Evolutionary conservation across 1,139 yeast genomes (phyloP).

Genomic region (Yamadazyma epiphylla): DNA sequence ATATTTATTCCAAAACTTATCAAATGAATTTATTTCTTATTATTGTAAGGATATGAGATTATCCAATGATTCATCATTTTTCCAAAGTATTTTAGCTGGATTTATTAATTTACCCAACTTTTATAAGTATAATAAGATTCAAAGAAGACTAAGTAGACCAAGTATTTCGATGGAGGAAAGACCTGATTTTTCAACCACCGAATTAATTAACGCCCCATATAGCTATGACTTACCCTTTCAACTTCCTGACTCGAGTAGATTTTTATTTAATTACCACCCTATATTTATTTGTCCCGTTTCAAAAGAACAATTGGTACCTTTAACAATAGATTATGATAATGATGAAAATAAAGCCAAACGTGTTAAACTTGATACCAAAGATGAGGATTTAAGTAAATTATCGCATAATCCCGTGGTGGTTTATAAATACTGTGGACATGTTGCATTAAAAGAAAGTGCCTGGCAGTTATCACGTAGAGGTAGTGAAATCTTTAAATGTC

Average conservation of each 20-base stretch:
- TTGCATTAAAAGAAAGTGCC: constrained; percentile 42
- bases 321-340: constrained; percentile 17
- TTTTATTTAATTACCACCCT: constrained; percentile 63
- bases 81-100: constrained; percentile 66
- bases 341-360: constrained; percentile 17
- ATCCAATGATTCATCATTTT: constrained; percentile 69
- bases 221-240: constrained; percentile 41
- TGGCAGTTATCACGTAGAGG: constrained; percentile 45
- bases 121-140: constrained; percentile 57
- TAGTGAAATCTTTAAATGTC: constrained; percentile 42
- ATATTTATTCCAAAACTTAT: constrained; percentile 30
- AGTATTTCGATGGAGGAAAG: constrained; percentile 41
- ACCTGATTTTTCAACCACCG: neutral
- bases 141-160: constrained; percentile 23
- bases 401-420: constrained; percentile 41
- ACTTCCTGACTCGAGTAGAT: constrained; percentile 37
- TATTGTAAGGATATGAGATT: constrained; percentile 63
- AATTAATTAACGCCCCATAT: constrained; percentile 16
- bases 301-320: constrained; percentile 63
- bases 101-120: constrained; percentile 68
- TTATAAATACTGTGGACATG: constrained; percentile 40
- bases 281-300: constrained; percentile 90
- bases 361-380: constrained; percentile 12
- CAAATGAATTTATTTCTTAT: constrained; percentile 59
- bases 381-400: constrained; percentile 7